Evolutionary conservation across 176 grass and related monocot genomes (phyloP), one percentile per base, ranked within the genome.

Genomic region (Triticum turgidum): DNA sequence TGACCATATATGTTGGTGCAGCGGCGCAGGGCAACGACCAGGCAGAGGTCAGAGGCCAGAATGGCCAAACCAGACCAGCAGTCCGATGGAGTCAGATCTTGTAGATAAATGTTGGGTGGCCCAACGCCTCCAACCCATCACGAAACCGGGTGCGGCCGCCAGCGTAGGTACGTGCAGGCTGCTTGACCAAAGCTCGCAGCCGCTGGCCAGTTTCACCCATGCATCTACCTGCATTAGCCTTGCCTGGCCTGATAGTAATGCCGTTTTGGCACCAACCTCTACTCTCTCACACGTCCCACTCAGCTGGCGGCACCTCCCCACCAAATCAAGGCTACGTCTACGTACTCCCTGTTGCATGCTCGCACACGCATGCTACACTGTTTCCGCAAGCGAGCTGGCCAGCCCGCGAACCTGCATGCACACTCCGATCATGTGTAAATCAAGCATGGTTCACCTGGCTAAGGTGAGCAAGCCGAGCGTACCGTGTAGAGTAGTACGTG

Each of bases 101-200:
- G 4, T 2, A 72, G 67, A 69, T 39, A 7, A 39, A 34, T 59
- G 59, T 87, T 82, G 78, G 86, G 86, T 76, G 59, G 75, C 78
- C 86, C 58, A 82, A 87, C 79, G n/a, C 6, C 9, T 56, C 69
- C 85, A 27, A 65, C 65, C 37, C 69, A 33, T 81, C 12, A 42
- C 13, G 12, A 80, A 73, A 68, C 45, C 33, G 10, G 29, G 73
- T 25, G 73, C 30, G 8, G 54, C 54, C 18, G 54, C 17, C 7
- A 3, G 54, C 54, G 13, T 21, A 59, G 18, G 54, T 21, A 3
- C 54, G 54, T 20, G 17, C 52, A 3, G 52, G 52, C 0, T 58
- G 52, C 52, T 58, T 58, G 52, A 58, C 52, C 52, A 58, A 58
- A 20, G 52, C 52, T 20, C 52, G 17, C 54, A 21, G 54, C 51